A percentile compares a stretch with the other conserved stretches of the same genome.
Evolutionary conservation across 2,329 filamentous ascomycete species (phyloP).

Genomic region (Passalora sequoiae): DNA sequence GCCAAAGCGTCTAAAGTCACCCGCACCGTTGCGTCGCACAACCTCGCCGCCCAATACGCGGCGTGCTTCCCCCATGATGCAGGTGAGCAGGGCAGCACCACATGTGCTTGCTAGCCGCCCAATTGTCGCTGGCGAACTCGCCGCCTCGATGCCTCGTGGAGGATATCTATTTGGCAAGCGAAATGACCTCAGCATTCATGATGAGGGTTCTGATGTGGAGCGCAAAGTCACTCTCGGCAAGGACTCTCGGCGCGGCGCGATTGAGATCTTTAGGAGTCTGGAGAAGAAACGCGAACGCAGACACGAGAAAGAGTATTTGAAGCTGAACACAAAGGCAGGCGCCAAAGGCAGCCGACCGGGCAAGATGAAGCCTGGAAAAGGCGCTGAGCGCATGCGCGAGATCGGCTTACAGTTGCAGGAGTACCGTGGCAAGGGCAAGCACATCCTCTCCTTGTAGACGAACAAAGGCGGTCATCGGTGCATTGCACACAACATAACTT

Average conservation of each 20-base stretch:
- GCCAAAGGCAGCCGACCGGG: conserved; percentile 57
- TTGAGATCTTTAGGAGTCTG: conserved; percentile 94
- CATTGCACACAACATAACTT: conserved; percentile 3
- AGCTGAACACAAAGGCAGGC: conserved; percentile 77
- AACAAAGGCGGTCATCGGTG: no score
- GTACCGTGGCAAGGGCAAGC: conserved; percentile 58
- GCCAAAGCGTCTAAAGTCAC: conserved; percentile 55
- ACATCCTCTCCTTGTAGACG: conserved; percentile 43
- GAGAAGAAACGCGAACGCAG: conserved; percentile 91
- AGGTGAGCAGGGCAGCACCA: conserved; percentile 39
- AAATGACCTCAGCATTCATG: conserved; percentile 32
- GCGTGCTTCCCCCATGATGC: conserved; percentile 38
- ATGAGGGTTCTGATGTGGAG: conserved; percentile 34
- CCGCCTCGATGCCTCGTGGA: conserved; percentile 80
- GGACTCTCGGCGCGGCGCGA: conserved; percentile 78
- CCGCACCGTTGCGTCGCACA: conserved; percentile 35
- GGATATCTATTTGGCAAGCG: conserved; percentile 50
- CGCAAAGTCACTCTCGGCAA: conserved; percentile 37
- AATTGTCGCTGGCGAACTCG: conserved; percentile 64
- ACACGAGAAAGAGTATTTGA: conserved; percentile 86
- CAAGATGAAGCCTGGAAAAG: conserved; percentile 73
- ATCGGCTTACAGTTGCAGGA: conserved; percentile 84
- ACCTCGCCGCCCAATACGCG: conserved; percentile 65
- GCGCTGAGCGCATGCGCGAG: conserved; percentile 88
- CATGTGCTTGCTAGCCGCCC: conserved; percentile 56